A percentile compares a stretch with the other conserved stretches of the same genome.
phyloP scores from a whole-genome alignment of 2,329 filamentous ascomycete species.

The Aspergillus aculeatinus region DNA sequence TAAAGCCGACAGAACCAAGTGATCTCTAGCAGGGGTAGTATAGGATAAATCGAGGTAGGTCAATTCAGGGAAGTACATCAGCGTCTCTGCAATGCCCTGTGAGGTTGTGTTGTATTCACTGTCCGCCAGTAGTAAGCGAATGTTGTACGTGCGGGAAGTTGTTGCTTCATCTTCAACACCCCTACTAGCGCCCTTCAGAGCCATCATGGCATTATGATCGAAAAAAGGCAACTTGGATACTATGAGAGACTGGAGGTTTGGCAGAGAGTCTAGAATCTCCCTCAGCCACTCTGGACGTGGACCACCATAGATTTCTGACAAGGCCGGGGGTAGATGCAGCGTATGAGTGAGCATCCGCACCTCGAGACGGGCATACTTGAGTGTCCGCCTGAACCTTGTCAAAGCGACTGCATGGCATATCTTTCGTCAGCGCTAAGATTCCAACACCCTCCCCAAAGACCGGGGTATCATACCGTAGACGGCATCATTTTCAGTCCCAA shows the following conservation, averaged over 20 bases:
- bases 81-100: conserved; percentile 51
- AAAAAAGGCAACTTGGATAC: conserved; percentile 62
- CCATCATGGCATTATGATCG: conserved; percentile 58
- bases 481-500: conserved; percentile 59
- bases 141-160: conserved; percentile 39
- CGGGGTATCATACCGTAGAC: conserved; percentile 51
- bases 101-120: conserved; percentile 60
- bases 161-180: conserved; percentile 7
- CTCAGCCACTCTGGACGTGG: conserved; percentile 60
- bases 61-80: conserved; percentile 54
- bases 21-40: conserved; percentile 51
- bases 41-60: conserved; percentile 60
- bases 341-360: conserved; percentile 61
- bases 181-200: conserved; percentile 39
- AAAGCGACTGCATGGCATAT: conserved; percentile 49
- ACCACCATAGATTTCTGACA: conserved; percentile 61
- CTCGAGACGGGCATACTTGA: conserved; percentile 53
- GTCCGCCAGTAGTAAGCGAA: conserved; percentile 58
- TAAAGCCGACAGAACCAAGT: conserved; percentile 49
- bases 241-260: conserved; percentile 59
- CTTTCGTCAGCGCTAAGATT: conserved; percentile 13
- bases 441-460: not conserved
- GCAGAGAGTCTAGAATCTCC: conserved; percentile 58
- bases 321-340: conserved; percentile 59
- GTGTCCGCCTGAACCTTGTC: conserved; percentile 58